Conservation (phyloP, 2,329 filamentous ascomycete genomes). For the Epichloe sp. region DNA sequence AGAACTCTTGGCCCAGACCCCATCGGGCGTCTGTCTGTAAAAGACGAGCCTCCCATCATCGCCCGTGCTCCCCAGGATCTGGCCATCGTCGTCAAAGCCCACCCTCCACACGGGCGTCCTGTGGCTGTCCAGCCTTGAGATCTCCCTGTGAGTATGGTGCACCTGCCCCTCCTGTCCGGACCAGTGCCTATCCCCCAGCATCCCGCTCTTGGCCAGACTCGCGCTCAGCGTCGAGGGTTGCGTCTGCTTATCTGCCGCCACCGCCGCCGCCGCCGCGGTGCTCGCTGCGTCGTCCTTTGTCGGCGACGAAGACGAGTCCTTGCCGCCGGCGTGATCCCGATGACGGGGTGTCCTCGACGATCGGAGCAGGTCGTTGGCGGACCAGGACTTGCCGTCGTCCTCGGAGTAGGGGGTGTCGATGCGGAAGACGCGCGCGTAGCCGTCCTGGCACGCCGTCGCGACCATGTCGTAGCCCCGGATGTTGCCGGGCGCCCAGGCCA, state of each 20-base stretch:
- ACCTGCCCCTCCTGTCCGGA: slow-evolving; percentile 52
- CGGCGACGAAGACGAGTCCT: slow-evolving; percentile 8
- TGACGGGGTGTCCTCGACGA: not conserved
- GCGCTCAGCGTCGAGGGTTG: slow-evolving; percentile 36
- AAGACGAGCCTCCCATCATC: slow-evolving; percentile 58
- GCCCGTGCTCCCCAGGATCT: slow-evolving; percentile 61
- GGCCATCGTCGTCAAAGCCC: slow-evolving; percentile 55
- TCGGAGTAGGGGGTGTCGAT: slow-evolving; percentile 47
- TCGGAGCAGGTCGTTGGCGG: slow-evolving; percentile 30
- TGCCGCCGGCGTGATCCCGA: not conserved
- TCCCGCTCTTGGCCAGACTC: slow-evolving; percentile 37
- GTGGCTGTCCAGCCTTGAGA: slow-evolving; percentile 54
- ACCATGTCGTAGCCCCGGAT: slow-evolving; percentile 82
- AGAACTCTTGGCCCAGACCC: slow-evolving; percentile 45
- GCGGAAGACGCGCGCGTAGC: slow-evolving; percentile 78
- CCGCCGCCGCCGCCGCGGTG: slow-evolving; percentile 1
- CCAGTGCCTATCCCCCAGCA: slow-evolving; percentile 33
- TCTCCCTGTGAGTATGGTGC: slow-evolving; percentile 46
- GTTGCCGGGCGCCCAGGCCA: slow-evolving; percentile 86
- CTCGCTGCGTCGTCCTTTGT: slow-evolving; percentile 16
- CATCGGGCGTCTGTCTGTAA: slow-evolving; percentile 46
- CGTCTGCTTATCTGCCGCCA: slow-evolving; percentile 18
- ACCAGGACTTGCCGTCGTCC: slow-evolving; percentile 38
- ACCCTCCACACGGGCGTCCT: slow-evolving; percentile 64
- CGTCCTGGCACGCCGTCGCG: slow-evolving; percentile 87